phyloP scores from a whole-genome alignment of 352 stramenopile species.

The Phytophthora kernoviae region DNA sequence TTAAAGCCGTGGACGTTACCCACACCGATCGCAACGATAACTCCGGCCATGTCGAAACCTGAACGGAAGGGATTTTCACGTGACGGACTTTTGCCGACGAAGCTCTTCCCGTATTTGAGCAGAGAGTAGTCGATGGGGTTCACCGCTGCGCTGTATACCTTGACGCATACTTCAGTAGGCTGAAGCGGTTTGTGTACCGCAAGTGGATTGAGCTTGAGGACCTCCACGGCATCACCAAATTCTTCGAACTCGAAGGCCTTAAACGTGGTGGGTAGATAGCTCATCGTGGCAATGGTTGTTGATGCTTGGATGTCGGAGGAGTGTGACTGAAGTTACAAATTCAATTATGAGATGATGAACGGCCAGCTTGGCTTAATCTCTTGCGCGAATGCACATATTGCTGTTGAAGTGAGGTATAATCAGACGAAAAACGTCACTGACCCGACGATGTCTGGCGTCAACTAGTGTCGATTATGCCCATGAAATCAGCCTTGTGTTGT shows the following conservation, averaged over 20 bases:
- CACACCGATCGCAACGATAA: constrained; percentile 13
- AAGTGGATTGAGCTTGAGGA: constrained; percentile 27
- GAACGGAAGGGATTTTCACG: constrained; percentile 4
- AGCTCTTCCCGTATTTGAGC: constrained; percentile 15
- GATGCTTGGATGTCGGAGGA: background rate
- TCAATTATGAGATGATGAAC: too few relatives aligned
- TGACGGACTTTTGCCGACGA: constrained; percentile 1
- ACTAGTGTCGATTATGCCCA: too few relatives aligned
- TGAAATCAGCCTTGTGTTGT: too few relatives aligned
- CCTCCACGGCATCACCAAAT: constrained; percentile 15
- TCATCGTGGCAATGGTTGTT: constrained; percentile 2
- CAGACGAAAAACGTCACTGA: too few relatives aligned
- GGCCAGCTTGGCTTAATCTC: too few relatives aligned
- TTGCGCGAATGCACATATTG: too few relatives aligned
- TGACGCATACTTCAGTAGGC: constrained; percentile 21
- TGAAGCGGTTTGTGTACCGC: constrained; percentile 16
- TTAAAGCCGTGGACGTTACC: constrained; percentile 26
- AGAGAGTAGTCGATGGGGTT: constrained; percentile 44
- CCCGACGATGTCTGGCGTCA: too few relatives aligned
- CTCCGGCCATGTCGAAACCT: constrained; percentile 20
- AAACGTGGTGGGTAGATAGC: constrained; percentile 23
- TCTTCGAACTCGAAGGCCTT: constrained; percentile 30
- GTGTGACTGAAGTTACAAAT: too few relatives aligned
- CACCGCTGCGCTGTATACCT: constrained; percentile 22
- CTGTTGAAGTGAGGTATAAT: too few relatives aligned